Evolutionary conservation across 1,139 yeast species (phyloP).

Genomic region (Suhomyces taliae): DNA sequence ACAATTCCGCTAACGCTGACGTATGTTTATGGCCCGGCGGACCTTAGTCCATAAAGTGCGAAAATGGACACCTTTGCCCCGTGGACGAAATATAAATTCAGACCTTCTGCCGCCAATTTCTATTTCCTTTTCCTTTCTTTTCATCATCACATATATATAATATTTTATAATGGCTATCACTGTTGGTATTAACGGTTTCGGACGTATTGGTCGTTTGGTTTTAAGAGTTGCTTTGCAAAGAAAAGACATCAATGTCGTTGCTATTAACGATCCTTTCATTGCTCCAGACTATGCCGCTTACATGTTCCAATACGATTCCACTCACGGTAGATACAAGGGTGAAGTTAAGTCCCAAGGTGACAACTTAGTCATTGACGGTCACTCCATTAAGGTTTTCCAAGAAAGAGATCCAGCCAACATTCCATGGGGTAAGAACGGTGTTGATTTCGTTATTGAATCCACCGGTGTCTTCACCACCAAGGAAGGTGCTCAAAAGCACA

Average conservation of each 20-base stretch:
- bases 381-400: slow-evolving; percentile 66
- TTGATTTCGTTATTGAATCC: slow-evolving; percentile 81
- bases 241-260: slow-evolving; percentile 73
- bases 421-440: slow-evolving; percentile 81
- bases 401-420: slow-evolving; percentile 77
- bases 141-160: slow-evolving; percentile 6
- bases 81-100: slow-evolving; percentile 11
- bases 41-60: neutral
- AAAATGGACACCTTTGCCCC: slow-evolving; percentile 5
- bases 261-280: slow-evolving; percentile 83
- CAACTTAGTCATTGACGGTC: slow-evolving; percentile 64
- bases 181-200: slow-evolving; percentile 86
- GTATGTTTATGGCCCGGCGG: neutral
- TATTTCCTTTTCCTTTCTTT: slow-evolving; percentile 2
- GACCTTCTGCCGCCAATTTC: slow-evolving; percentile 5
- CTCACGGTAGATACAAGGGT: slow-evolving; percentile 77
- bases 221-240: slow-evolving; percentile 73
- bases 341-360: slow-evolving; percentile 60
- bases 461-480: slow-evolving; percentile 84
- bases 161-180: slow-evolving; percentile 23
- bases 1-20: slow-evolving; percentile 2
- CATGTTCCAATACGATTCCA: slow-evolving; percentile 87
- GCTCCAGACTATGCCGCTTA: slow-evolving; percentile 81
- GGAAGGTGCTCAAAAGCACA: slow-evolving; percentile 78
- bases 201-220: slow-evolving; percentile 86